Evolutionary conservation across 148 eudicot genomes (phyloP), one percentile per base, ranked within the genome.

Genomic region (Nyssa sinensis): DNA sequence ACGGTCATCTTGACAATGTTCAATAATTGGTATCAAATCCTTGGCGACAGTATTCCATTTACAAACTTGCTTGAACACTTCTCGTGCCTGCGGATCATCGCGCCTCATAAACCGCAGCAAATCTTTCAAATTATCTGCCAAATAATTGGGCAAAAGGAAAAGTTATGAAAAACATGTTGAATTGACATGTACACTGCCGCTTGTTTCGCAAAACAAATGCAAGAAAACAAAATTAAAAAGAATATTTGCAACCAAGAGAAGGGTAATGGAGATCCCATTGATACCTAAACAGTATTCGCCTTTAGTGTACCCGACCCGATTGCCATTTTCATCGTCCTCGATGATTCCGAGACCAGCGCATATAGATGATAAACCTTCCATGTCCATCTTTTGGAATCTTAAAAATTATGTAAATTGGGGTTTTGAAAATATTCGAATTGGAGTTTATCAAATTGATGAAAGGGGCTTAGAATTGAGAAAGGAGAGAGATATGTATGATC

Each of bases 41-140:
- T 93, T 93, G n/a, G 80, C 84, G 55, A 89, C 98, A 58, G 82
- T 86, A 67, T 87, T 88, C 99, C 99, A 96, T 76, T 91, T 96
- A 76, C 99, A 91, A 53, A 93, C 86, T 86, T 91, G 97, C 79
- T 91, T 96, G 78, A 96, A 93, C 72, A 96, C 99, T 55, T 96
- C 93, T 67, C 99, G 80, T 4, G 85, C 82, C 29, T 89, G 77
- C 25, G 93, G 98, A 67, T 96, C 98, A 67, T 96, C 99, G 0
- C 98, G 94, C 62, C 99, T 87, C 80, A 96, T 69, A 80, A 86
- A 96, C 82, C 99, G 84, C 78, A 96, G 79, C 87, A 96, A 81
- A 80, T 96, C 99, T 86, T 96, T 96, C 89, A 96, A 78, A 83
- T 96, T 96, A 86, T 96, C 99, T 96, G 83, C 69, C 65, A 77